Conservation (phyloP, 306 rosid species). For the Sicyos edulis region DNA sequence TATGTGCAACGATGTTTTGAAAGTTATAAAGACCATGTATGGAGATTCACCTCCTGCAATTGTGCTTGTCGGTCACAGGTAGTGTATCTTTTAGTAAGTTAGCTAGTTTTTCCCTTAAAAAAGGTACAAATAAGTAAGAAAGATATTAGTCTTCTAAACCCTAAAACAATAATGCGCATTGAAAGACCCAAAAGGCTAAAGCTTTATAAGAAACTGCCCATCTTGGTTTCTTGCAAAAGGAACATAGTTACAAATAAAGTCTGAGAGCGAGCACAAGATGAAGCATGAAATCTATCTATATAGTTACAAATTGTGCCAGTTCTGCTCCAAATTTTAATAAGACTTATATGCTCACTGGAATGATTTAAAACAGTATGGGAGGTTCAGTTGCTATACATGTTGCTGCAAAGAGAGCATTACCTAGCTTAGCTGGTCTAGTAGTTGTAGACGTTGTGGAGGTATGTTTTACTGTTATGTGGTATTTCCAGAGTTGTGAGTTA, state of each 20-base stretch:
- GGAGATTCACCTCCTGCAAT: slow-evolving; percentile 81
- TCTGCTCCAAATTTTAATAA: slow-evolving; percentile 4
- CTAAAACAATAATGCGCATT: no score
- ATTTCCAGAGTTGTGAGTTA: slow-evolving; percentile 11
- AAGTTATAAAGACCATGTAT: slow-evolving; percentile 64
- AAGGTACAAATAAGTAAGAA: neutral
- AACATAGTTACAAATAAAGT: neutral
- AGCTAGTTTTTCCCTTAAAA: slow-evolving; percentile 12
- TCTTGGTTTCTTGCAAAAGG: neutral
- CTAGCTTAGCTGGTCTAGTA: slow-evolving; percentile 85
- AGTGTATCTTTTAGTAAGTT: slow-evolving; percentile 14
- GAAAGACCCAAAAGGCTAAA: neutral
- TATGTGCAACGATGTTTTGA: slow-evolving; percentile 79
- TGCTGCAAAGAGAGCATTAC: slow-evolving; percentile 57
- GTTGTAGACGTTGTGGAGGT: slow-evolving; percentile 99
- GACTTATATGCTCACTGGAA: slow-evolving; percentile 17
- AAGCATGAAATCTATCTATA: neutral
- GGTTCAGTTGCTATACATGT: slow-evolving; percentile 94
- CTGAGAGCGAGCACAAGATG: no score
- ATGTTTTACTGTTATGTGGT: slow-evolving; percentile 23
- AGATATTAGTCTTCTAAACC: no score
- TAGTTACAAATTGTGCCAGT: neutral
- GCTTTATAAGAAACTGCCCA: neutral
- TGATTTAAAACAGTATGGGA: slow-evolving; percentile 61
- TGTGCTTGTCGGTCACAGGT: slow-evolving; percentile 90